These are phyloP conservation scores for Auricularia cornea DNA, from an alignment of 768 basidiomycete species.

Conservation along the genomic window DNA sequence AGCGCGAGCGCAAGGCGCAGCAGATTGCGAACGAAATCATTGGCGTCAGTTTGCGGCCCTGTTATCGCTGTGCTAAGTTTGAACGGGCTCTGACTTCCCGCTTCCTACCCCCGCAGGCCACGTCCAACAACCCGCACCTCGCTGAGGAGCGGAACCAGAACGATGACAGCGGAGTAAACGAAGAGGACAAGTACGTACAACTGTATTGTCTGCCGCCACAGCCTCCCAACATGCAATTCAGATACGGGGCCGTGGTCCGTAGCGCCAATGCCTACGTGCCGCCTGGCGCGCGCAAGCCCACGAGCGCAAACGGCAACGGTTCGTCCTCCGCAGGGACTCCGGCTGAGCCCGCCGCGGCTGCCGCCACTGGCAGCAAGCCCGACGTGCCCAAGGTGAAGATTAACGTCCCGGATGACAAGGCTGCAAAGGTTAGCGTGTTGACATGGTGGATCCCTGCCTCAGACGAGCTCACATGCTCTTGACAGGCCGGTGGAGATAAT, in stretches of 20 bases:
- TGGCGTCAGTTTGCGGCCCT: slow-evolving; percentile 43
- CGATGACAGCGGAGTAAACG: slow-evolving; percentile 72
- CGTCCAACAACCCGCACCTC: slow-evolving; percentile 71
- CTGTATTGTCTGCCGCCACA: slow-evolving; percentile 8
- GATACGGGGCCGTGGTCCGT: slow-evolving; percentile 89
- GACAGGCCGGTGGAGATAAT: slow-evolving; percentile 54
- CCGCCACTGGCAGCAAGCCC: slow-evolving; percentile 16
- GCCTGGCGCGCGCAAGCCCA: slow-evolving; percentile 67
- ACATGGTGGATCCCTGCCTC: neutral
- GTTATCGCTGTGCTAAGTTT: neutral
- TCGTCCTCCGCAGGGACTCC: slow-evolving; percentile 20
- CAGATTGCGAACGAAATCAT: slow-evolving; percentile 87
- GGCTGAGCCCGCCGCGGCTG: neutral
- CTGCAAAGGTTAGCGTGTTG: neutral
- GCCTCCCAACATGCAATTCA: slow-evolving; percentile 28
- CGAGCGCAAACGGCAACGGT: slow-evolving; percentile 15
- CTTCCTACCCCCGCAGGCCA: slow-evolving; percentile 31
- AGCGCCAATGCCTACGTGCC: slow-evolving; percentile 88
- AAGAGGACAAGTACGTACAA: slow-evolving; percentile 84
- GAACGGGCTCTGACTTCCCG: neutral
- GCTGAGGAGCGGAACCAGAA: slow-evolving; percentile 74
- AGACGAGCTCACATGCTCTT: neutral
- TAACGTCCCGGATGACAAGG: slow-evolving; percentile 64
- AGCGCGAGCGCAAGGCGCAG: slow-evolving; percentile 80
- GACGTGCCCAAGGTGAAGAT: slow-evolving; percentile 69